phyloP scores from a whole-genome alignment of 176 grass and related monocot genomes.

The Paspalum vaginatum region DNA sequence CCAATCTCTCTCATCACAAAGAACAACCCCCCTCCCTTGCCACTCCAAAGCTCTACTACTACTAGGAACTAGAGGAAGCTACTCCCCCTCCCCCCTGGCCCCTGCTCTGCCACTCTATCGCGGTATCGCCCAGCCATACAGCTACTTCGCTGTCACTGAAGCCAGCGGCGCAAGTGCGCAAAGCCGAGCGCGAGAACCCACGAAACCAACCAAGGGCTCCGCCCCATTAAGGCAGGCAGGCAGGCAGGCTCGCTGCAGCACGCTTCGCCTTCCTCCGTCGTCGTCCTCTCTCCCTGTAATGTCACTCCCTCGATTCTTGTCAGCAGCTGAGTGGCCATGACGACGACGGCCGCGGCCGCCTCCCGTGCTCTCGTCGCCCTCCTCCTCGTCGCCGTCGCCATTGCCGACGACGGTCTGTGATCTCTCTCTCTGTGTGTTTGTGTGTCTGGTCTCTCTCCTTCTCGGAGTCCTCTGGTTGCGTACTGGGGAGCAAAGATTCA shows the following conservation, averaged over 20 bases:
- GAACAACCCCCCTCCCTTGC: constrained; percentile 1
- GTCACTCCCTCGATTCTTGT: constrained; percentile 6
- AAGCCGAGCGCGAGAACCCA: constrained; percentile 46
- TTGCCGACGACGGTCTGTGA: constrained; percentile 51
- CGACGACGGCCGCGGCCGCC: background rate
- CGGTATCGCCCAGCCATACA: constrained; percentile 33
- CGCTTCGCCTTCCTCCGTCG: constrained; percentile 26
- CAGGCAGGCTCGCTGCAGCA: constrained; percentile 3
- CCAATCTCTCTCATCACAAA: constrained; percentile 12
- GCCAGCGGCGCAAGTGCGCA: constrained; percentile 43
- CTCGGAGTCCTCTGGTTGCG: background rate
- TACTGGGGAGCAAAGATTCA: constrained; percentile 47
- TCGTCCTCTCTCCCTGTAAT: constrained; percentile 37
- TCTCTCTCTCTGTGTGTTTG: background rate
- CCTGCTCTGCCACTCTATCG: constrained; percentile 51
- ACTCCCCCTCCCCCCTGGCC: background rate
- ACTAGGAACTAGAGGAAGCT: background rate
- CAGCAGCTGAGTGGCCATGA: constrained; percentile 32
- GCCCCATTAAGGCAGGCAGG: constrained; percentile 41
- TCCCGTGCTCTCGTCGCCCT: constrained; percentile 35
- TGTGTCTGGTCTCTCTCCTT: background rate
- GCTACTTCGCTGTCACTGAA: constrained; percentile 54
- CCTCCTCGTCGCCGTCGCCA: constrained; percentile 42
- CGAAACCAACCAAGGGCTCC: constrained; percentile 51
- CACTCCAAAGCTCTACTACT: background rate